Evolutionary conservation across 2,329 filamentous ascomycete species (phyloP).

Genomic region (Gyromitra esculenta): DNA sequence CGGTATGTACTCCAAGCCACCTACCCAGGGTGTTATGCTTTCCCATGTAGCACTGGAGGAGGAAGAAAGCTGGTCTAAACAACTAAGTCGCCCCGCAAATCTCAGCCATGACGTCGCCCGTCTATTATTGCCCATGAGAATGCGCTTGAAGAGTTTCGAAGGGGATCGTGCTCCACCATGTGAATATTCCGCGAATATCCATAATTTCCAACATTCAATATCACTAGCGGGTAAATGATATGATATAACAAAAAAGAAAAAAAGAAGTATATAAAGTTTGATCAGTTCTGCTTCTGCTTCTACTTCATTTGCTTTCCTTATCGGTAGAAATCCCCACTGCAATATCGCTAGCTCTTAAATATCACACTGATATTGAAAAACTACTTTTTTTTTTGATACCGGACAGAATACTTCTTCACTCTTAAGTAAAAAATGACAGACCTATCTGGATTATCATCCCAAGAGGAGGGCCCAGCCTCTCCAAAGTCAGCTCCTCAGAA

Average conservation of each 20-base stretch:
- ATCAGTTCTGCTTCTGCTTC: neutral
- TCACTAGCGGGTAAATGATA: neutral
- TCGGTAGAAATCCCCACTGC: neutral
- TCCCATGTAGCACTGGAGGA: neutral
- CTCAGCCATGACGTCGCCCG: neutral
- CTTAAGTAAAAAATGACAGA: constrained; percentile 3
- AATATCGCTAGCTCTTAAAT: neutral
- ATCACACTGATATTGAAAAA: neutral
- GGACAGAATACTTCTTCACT: neutral
- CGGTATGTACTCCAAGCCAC: neutral
- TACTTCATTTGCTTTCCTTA: neutral
- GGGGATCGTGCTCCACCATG: constrained; percentile 2
- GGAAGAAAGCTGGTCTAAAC: neutral
- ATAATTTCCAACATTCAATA: neutral
- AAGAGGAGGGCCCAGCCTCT: neutral
- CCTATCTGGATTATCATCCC: neutral
- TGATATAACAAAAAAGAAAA: neutral
- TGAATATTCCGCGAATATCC: neutral
- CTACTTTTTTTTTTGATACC: neutral
- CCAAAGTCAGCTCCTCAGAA: constrained; percentile 16
- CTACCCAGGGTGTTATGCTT: neutral
- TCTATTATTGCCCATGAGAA: neutral
- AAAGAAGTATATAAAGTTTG: constrained; percentile 13
- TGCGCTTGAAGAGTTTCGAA: neutral
- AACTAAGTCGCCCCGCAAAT: neutral